These are phyloP conservation scores for Pichia phayaonensis DNA, from an alignment of 805 yeast genomes.

Conservation along the genomic window DNA sequence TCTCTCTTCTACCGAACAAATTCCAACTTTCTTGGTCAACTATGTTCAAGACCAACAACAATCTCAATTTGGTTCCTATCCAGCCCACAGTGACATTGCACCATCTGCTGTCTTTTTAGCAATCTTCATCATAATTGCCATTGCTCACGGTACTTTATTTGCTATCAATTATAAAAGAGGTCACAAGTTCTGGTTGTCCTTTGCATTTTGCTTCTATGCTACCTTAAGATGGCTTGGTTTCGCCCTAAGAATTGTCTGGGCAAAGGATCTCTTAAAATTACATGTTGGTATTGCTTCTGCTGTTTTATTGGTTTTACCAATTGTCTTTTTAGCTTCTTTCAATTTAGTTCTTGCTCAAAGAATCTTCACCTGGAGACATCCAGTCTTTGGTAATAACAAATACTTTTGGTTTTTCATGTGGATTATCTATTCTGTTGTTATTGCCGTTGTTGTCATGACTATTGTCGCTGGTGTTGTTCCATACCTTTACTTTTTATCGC, in stretches of 20 bases:
- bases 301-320: conserved; percentile 49
- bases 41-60: conserved; percentile 36
- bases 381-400: conserved; percentile 51
- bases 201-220: conserved; percentile 49
- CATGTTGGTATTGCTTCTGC: conserved; percentile 48
- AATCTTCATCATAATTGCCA: conserved; percentile 39
- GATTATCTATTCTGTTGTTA: conserved; percentile 43
- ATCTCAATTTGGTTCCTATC: conserved; percentile 59
- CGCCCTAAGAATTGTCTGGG: conserved; percentile 53
- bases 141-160: conserved; percentile 43
- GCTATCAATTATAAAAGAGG: conserved; percentile 42
- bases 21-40: conserved; percentile 35
- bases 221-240: conserved; percentile 51
- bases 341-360: conserved; percentile 65
- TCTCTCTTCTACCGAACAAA: conserved; percentile 13
- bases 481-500: conserved; percentile 45
- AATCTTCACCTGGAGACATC: conserved; percentile 71
- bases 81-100: conserved; percentile 43
- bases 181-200: conserved; percentile 50
- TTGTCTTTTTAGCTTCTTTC: conserved; percentile 49
- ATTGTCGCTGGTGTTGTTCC: conserved; percentile 58
- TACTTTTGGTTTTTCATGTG: conserved; percentile 46
- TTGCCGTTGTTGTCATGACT: conserved; percentile 59
- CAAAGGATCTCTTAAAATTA: conserved; percentile 38
- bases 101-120: conserved; percentile 55